Evolutionary conservation across 2,329 filamentous ascomycete genomes (phyloP), one percentile per base, ranked within the genome.

Genomic region (Bisporella sp.): DNA sequence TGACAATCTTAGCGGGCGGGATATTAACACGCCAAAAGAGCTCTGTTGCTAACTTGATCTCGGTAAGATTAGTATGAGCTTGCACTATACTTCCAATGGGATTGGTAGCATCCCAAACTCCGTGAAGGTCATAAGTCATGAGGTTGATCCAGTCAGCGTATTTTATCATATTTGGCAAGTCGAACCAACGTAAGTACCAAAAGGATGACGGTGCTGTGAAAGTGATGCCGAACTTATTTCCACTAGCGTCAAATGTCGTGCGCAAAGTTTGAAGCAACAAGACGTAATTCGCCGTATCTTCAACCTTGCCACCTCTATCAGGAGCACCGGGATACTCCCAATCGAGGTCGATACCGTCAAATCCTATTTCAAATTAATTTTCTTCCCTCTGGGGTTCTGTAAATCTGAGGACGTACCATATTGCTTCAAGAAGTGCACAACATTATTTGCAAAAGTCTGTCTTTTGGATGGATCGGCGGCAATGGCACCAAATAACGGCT

Each of bases 21-120:
- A 79, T 59, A 28, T 68, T 57, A 31, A 66, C 69, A 6, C 71
- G 63, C 72, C 75, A 77, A 4, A 78, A 59, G 0, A 77, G 68
- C 4, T 74, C 66, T 0, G 74, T 45, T 0, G 65, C 64, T 0
- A 55, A 31, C 5, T 70, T 61, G 13, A 76, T 75, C 57, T 77
- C 72, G 2, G 72, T 73, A 0, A 76, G 48, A 53, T 77, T 75
- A 0, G 73, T 73, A 52, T 77, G 73, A 5, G 55, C 31, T 0
- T 60, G 58, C 4, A 69, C 59, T 9, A 60, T 61, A 0, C 62
- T 41, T 0, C 71, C 72, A 9, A 65, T 66, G 6, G 37, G 47
- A 33, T 53, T 37, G 1, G 5, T 33, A 1, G 32, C 8, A 31
- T 59, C 57, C 55, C 57, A 59, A 5, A 45, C 31, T 0, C 73